A percentile compares a stretch with the other conserved stretches of the same genome.
phyloP scores from a whole-genome alignment of 495 filamentous ascomycete species.

The Penicillium ochrochloron region DNA sequence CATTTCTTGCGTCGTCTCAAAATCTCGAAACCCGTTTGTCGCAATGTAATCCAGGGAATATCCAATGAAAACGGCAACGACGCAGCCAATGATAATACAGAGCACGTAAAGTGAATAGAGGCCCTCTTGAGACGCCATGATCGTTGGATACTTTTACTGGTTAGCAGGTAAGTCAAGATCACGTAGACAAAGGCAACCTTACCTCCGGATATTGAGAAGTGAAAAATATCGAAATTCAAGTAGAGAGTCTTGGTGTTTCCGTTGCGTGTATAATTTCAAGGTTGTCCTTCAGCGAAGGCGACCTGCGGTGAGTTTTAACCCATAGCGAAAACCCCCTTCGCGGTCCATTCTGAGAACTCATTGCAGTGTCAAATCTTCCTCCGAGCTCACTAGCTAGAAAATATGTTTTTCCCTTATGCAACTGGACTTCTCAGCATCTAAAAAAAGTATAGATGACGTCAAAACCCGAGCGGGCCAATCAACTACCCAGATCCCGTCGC shows the following conservation, averaged over 20 bases:
- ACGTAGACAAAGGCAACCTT: too few relatives aligned
- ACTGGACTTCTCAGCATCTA: background rate
- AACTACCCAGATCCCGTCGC: background rate
- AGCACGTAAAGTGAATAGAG: background rate
- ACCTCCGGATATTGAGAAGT: background rate
- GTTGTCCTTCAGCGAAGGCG: background rate
- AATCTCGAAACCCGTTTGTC: background rate
- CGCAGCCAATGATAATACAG: background rate
- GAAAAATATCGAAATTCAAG: background rate
- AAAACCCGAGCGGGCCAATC: background rate
- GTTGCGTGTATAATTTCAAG: background rate
- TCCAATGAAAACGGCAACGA: background rate
- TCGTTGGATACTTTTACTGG: background rate
- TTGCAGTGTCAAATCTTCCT: background rate
- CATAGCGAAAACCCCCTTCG: background rate
- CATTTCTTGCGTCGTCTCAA: background rate
- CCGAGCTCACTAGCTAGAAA: background rate
- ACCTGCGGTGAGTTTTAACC: background rate
- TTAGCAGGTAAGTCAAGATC: background rate
- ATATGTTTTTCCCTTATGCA: background rate
- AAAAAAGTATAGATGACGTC: background rate
- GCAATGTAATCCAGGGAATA: background rate
- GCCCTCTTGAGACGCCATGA: background rate
- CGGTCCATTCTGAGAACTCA: background rate
- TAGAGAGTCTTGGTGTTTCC: background rate